A percentile compares a stretch with the other conserved stretches of the same genome.
These are phyloP conservation scores for Candida pseudoviswanathii DNA, from an alignment of 1,139 yeast genomes.

Conservation along the genomic window DNA sequence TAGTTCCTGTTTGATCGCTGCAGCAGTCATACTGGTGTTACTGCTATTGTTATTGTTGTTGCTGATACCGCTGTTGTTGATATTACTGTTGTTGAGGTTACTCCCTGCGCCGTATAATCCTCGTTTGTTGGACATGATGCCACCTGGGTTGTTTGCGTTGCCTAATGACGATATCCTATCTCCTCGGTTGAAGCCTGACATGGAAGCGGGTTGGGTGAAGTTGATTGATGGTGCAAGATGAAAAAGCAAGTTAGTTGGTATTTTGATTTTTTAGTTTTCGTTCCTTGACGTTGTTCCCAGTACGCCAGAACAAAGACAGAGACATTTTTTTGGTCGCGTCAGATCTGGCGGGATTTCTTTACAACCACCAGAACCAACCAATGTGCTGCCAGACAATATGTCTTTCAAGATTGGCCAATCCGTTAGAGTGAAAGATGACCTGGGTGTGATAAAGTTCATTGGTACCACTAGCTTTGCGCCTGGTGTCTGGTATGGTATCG, in stretches of 20 bases:
- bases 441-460: conserved; percentile 49
- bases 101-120: not conserved
- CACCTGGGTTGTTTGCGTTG: not conserved
- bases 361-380: not conserved
- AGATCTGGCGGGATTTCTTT: not conserved
- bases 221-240: not conserved
- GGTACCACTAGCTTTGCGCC: conserved; percentile 62
- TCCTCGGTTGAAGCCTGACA: conserved; percentile 4
- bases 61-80: conserved; percentile 3
- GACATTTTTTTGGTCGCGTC: conserved; percentile 1
- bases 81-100: not conserved
- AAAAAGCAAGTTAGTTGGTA: not conserved
- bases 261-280: conserved; percentile 4
- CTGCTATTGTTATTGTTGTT: conserved; percentile 5
- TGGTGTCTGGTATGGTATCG: conserved; percentile 81
- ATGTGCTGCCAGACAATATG: conserved; percentile 4
- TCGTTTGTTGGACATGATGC: conserved; percentile 3
- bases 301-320: not conserved
- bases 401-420: conserved; percentile 35
- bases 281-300: not conserved
- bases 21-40: conserved; percentile 5
- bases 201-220: not conserved
- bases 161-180: conserved; percentile 5
- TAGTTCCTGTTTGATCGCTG: conserved; percentile 56
- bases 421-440: conserved; percentile 43